Evolutionary conservation across 1,139 yeast species (phyloP).

Genomic region (Spathaspora sp.): DNA sequence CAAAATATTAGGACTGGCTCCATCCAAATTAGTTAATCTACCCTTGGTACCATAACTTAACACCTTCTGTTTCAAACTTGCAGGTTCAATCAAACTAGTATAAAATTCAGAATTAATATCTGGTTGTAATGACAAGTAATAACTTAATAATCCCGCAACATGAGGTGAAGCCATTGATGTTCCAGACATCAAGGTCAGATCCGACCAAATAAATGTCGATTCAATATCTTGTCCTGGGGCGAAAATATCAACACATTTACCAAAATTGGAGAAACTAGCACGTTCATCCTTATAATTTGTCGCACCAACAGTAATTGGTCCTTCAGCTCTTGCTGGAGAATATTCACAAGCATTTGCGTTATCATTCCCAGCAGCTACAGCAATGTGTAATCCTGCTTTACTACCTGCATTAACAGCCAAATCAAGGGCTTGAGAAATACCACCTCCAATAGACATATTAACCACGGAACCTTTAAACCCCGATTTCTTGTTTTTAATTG

Average conservation of each 20-base stretch:
- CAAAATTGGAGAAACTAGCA: slow-evolving; percentile 82
- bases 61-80: slow-evolving; percentile 34
- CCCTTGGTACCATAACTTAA: slow-evolving; percentile 39
- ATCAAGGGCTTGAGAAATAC: slow-evolving; percentile 76
- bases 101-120: slow-evolving; percentile 43
- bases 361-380: slow-evolving; percentile 90
- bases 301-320: slow-evolving; percentile 82
- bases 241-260: slow-evolving; percentile 80
- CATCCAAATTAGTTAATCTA: slow-evolving; percentile 53
- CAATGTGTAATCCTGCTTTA: slow-evolving; percentile 75
- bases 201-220: slow-evolving; percentile 86
- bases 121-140: slow-evolving; percentile 90
- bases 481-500: slow-evolving; percentile 54
- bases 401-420: slow-evolving; percentile 84
- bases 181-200: slow-evolving; percentile 74
- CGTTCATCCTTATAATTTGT: slow-evolving; percentile 71
- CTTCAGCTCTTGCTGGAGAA: slow-evolving; percentile 78
- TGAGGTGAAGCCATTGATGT: slow-evolving; percentile 99
- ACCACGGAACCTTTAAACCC: slow-evolving; percentile 86
- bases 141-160: slow-evolving; percentile 85
- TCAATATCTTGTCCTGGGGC: slow-evolving; percentile 83
- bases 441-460: slow-evolving; percentile 90
- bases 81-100: slow-evolving; percentile 44
- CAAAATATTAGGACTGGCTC: slow-evolving; percentile 81
- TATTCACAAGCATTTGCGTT: slow-evolving; percentile 82